These are phyloP conservation scores for Ceriops zippeliana DNA, from an alignment of 345 rosid species.

Conservation along the genomic window DNA sequence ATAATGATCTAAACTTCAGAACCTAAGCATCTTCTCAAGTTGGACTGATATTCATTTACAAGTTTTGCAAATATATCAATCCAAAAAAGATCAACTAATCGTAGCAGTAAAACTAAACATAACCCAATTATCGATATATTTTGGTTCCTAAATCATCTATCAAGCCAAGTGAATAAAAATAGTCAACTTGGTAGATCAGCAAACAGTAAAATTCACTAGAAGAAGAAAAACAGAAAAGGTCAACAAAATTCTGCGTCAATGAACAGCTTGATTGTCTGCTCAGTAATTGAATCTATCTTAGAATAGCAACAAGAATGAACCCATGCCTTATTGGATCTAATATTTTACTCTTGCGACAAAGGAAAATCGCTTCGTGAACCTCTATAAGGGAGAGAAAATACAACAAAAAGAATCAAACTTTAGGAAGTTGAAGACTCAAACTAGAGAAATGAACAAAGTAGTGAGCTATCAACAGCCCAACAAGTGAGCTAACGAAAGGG, in stretches of 20 bases:
- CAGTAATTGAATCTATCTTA: constrained; percentile 7
- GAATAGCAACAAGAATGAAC: neutral
- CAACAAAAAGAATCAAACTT: neutral
- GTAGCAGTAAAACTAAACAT: neutral
- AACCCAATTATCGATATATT: constrained; percentile 7
- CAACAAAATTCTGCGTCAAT: constrained; percentile 10
- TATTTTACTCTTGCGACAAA: neutral
- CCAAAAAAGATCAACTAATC: neutral
- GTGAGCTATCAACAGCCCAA: constrained; percentile 6
- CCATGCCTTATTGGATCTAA: constrained; percentile 7
- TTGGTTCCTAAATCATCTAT: neutral
- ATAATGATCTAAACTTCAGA: constrained; percentile 27
- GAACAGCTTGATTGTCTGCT: neutral
- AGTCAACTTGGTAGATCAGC: neutral
- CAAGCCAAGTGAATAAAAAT: neutral
- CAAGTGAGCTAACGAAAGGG: constrained; percentile 12
- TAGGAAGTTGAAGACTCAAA: constrained; percentile 10
- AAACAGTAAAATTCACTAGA: constrained; percentile 1
- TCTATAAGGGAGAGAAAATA: too few relatives aligned
- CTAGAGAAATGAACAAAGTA: neutral
- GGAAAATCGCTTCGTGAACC: too few relatives aligned
- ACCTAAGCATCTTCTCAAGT: constrained; percentile 15
- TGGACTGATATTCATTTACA: constrained; percentile 16
- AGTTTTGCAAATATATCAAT: neutral
- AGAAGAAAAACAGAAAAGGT: constrained; percentile 7